Conservation (phyloP, 73 alveolate species). For the Breviolum minutum region DNA sequence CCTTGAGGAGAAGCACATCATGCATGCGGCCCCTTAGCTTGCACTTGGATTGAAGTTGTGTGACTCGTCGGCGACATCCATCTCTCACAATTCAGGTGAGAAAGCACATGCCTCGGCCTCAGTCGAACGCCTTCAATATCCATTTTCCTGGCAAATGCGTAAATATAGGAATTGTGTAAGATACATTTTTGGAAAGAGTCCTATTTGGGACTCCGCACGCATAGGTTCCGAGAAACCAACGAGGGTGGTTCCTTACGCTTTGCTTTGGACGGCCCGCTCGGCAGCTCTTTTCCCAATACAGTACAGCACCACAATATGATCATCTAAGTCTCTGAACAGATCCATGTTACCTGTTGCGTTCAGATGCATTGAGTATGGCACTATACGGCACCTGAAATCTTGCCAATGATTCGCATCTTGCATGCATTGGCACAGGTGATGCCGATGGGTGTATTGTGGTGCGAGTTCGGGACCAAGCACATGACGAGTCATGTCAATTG, state of each 20-base stretch:
- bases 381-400: no score
- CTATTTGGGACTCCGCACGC: background rate
- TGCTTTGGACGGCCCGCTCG: constrained; percentile 24
- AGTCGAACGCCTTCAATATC: background rate
- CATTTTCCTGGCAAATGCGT: background rate
- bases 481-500: no score
- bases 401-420: no score
- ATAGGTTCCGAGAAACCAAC: constrained; percentile 11
- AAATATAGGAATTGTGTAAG: background rate
- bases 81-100: constrained; percentile 6
- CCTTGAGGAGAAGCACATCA: constrained; percentile 50
- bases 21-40: constrained; percentile 4
- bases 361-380: no score
- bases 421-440: constrained; percentile 13
- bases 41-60: background rate
- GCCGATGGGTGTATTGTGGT: constrained; percentile 56
- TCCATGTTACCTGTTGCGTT: no score
- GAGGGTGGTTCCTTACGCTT: constrained; percentile 67
- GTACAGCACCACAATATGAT: no score
- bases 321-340: no score
- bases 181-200: background rate
- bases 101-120: background rate
- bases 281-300: background rate
- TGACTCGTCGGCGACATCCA: background rate
- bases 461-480: constrained; percentile 19